Percentiles rank a stretch among this genome's conserved stretches.
phyloP scores from a whole-genome alignment of 2,329 filamentous ascomycete species.

The Apiospora malaysiana region DNA sequence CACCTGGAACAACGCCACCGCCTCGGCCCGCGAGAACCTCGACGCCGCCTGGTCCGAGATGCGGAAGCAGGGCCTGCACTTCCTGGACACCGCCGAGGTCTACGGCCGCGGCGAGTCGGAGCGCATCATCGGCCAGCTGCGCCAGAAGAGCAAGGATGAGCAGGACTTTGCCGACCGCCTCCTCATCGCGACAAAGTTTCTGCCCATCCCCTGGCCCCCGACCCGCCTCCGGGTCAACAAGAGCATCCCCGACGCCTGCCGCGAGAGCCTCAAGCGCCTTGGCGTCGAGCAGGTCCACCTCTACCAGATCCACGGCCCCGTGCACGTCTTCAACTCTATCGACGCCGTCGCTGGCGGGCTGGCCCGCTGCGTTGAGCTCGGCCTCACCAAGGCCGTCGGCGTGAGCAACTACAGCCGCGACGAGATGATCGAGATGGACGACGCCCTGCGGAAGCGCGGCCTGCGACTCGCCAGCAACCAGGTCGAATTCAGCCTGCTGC shows the following conservation, averaged over 20 bases:
- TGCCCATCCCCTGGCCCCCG: constrained; percentile 41
- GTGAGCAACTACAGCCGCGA: constrained; percentile 50
- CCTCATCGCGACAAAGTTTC: constrained; percentile 48
- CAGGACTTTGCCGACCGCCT: constrained; percentile 31
- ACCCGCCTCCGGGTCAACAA: constrained; percentile 34
- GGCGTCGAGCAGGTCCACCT: constrained; percentile 42
- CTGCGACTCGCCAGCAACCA: constrained; percentile 50
- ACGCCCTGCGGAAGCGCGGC: constrained; percentile 44
- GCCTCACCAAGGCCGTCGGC: constrained; percentile 47
- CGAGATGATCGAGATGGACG: constrained; percentile 48
- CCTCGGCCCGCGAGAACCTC: constrained; percentile 46
- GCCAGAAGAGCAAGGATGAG: constrained; percentile 40
- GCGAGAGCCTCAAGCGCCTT: constrained; percentile 44
- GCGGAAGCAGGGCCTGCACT: constrained; percentile 41
- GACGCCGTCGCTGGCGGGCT: constrained; percentile 46
- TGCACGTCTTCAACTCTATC: constrained; percentile 45
- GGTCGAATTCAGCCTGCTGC: constrained; percentile 50
- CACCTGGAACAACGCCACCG: constrained; percentile 24
- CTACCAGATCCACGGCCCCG: constrained; percentile 48
- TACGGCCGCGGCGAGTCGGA: constrained; percentile 50
- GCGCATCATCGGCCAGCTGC: constrained; percentile 46
- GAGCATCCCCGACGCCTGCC: constrained; percentile 43
- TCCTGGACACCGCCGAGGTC: constrained; percentile 50
- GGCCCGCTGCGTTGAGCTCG: constrained; percentile 48
- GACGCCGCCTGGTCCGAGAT: constrained; percentile 33